These are phyloP conservation scores for Mycena epipterygia DNA, from an alignment of 768 basidiomycete species.

Conservation along the genomic window DNA sequence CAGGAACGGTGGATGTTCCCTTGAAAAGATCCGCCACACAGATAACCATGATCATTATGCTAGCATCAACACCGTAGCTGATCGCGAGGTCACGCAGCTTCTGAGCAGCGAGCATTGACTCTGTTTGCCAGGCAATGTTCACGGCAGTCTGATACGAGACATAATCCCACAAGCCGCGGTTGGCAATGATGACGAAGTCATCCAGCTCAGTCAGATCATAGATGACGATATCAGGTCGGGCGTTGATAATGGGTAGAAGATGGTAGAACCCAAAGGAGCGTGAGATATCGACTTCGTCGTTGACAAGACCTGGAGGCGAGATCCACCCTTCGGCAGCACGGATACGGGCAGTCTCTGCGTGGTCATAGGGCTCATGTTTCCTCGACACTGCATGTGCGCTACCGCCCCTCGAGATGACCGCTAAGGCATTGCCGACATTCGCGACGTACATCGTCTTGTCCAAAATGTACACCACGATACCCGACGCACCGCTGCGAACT, in stretches of 20 bases:
- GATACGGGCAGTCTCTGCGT: conserved; percentile 87
- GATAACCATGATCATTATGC: conserved; percentile 98
- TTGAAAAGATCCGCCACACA: conserved; percentile 83
- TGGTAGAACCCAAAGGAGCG: conserved; percentile 95
- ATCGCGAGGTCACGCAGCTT: conserved; percentile 97
- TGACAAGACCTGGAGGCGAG: conserved; percentile 90
- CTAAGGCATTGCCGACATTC: conserved; percentile 90
- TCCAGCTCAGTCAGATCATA: conserved; percentile 85
- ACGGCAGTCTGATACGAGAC: conserved; percentile 96
- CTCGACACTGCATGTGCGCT: conserved; percentile 81
- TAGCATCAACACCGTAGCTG: conserved; percentile 94
- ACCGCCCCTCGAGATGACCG: conserved; percentile 86
- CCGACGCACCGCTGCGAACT: conserved; percentile 81
- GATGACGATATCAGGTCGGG: conserved; percentile 82
- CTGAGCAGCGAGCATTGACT: conserved; percentile 89
- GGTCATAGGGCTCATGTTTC: conserved; percentile 92
- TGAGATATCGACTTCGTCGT: conserved; percentile 93
- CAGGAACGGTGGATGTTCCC: conserved; percentile 36
- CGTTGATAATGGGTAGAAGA: conserved; percentile 90
- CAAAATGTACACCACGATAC: conserved; percentile 87
- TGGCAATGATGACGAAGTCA: conserved; percentile 97
- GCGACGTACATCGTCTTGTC: conserved; percentile 88
- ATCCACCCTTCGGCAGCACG: conserved; percentile 95
- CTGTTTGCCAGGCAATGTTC: conserved; percentile 84
- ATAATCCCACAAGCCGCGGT: conserved; percentile 93